Conservation (phyloP, 331 rosid genomes). For the Spiraea crenata region DNA sequence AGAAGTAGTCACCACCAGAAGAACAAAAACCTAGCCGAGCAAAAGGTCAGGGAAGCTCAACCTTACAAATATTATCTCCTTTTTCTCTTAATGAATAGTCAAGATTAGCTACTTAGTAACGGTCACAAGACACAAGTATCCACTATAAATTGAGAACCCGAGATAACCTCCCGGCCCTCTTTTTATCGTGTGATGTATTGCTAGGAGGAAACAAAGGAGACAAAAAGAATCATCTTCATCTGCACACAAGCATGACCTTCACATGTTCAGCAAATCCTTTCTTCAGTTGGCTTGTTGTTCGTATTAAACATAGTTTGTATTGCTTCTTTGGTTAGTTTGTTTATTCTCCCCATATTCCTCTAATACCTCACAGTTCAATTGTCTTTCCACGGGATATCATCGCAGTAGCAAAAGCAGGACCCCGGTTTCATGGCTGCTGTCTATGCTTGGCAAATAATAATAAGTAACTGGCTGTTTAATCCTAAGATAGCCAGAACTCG, state of each 20-base stretch:
- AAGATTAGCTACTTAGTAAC: too few relatives aligned
- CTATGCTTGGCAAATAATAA: neutral
- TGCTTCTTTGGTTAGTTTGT: too few relatives aligned
- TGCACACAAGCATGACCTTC: slow-evolving; percentile 10
- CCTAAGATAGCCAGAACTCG: neutral
- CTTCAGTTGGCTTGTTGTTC: neutral
- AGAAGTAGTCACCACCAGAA: too few relatives aligned
- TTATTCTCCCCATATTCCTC: too few relatives aligned
- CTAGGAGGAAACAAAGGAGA: slow-evolving; percentile 1
- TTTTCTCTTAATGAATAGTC: too few relatives aligned
- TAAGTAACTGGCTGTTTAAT: neutral
- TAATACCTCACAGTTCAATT: too few relatives aligned
- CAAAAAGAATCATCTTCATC: neutral
- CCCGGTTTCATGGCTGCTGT: slow-evolving; percentile 14
- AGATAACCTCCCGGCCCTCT: slow-evolving; percentile 1
- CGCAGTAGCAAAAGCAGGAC: slow-evolving; percentile 10
- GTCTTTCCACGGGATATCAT: too few relatives aligned
- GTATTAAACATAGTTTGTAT: too few relatives aligned
- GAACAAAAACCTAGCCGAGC: neutral
- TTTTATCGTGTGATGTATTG: neutral
- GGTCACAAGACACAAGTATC: too few relatives aligned
- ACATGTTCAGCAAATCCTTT: neutral
- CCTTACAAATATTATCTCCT: slow-evolving; percentile 63
- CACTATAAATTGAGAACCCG: too few relatives aligned
- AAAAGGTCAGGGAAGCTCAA: slow-evolving; percentile 31